Conservation (phyloP, 495 filamentous ascomycete genomes). For the Aspergillus egyptiacus region DNA sequence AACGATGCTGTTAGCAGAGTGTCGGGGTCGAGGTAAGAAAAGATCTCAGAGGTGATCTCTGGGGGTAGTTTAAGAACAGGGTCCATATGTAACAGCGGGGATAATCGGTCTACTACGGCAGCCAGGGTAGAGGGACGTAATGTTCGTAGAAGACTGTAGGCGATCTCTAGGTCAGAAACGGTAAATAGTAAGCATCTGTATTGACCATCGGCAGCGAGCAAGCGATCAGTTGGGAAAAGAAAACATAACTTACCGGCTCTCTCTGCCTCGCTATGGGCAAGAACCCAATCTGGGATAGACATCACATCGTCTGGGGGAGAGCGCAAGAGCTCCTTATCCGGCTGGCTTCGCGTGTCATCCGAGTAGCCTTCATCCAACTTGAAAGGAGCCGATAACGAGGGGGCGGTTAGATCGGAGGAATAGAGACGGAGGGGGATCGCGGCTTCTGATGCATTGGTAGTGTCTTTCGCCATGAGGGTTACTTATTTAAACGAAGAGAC, state of each 20-base stretch:
- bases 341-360: conserved; percentile 55
- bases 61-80: conserved; percentile 78
- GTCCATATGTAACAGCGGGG: conserved; percentile 82
- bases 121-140: conserved; percentile 70
- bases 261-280: conserved; percentile 47
- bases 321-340: conserved; percentile 39
- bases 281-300: conserved; percentile 48
- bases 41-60: conserved; percentile 82
- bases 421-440: conserved; percentile 18
- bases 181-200: conserved; percentile 3
- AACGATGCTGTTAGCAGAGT: conserved; percentile 72
- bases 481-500: not conserved
- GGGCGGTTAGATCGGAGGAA: conserved; percentile 23
- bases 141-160: conserved; percentile 56
- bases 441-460: conserved; percentile 14
- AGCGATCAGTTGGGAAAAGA: not conserved
- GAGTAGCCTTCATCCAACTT: conserved; percentile 62
- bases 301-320: conserved; percentile 33
- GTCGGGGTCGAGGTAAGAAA: conserved; percentile 73
- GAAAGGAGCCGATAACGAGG: conserved; percentile 41
- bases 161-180: conserved; percentile 35
- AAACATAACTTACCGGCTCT: conserved; percentile 41
- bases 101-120: conserved; percentile 68
- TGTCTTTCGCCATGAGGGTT: conserved; percentile 32
- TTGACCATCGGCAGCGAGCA: conserved; percentile 1